Percentiles rank a stretch among this genome's conserved stretches.
Conservation (phyloP, 2,329 filamentous ascomycete genomes). For the Cadophora gregata region DNA sequence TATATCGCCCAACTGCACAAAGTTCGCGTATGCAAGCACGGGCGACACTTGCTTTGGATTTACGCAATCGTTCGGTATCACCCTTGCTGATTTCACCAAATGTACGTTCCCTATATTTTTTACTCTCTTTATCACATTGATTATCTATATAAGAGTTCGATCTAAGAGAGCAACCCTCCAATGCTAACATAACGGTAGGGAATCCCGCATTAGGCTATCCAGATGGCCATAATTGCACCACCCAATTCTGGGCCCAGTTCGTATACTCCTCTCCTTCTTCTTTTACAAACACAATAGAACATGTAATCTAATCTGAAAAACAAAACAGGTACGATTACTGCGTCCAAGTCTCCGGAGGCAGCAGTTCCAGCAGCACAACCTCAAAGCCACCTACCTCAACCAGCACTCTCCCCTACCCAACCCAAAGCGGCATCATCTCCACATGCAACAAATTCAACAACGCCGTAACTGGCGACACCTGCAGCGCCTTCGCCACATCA, state of each 20-base stretch:
- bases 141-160: too few relatives aligned
- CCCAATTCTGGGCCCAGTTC: neutral
- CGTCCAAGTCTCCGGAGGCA: neutral
- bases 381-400: neutral
- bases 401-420: neutral
- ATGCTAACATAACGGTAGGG: neutral
- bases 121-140: too few relatives aligned
- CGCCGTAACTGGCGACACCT: neutral
- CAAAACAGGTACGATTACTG: neutral
- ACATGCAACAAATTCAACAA: slow-evolving; percentile 12
- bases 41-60: neutral
- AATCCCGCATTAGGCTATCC: neutral
- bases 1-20: neutral
- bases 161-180: too few relatives aligned
- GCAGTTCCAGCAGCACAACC: neutral
- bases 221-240: neutral
- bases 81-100: neutral
- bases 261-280: neutral
- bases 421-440: slow-evolving; percentile 11
- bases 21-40: neutral
- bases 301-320: too few relatives aligned
- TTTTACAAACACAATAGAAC: too few relatives aligned
- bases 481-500: neutral
- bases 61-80: neutral
- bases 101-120: neutral